Percentiles rank a stretch among this genome's conserved stretches.
These are phyloP conservation scores for Adansonia gregorii DNA, from an alignment of 441 rosid genomes.

Conservation along the genomic window DNA sequence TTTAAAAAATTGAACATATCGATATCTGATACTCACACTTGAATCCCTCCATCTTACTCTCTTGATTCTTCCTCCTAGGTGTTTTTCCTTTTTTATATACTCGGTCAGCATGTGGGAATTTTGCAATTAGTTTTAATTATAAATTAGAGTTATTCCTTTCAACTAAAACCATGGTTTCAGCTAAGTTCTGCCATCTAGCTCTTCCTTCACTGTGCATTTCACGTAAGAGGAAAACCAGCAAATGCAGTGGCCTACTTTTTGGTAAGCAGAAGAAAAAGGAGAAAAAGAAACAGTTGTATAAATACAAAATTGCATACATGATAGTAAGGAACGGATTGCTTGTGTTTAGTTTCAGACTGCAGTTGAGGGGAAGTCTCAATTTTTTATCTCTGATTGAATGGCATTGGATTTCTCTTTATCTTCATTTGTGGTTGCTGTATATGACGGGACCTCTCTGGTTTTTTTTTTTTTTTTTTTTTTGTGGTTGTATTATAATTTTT, in stretches of 20 bases:
- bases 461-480: too few species aligned
- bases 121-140: not conserved
- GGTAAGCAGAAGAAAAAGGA: not conserved
- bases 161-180: constrained; percentile 8
- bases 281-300: constrained; percentile 2
- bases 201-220: constrained; percentile 8
- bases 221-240: not conserved
- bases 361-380: not conserved
- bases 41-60: not conserved
- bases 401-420: constrained; percentile 9
- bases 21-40: not conserved
- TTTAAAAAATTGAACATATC: too few species aligned
- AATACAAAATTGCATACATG: not conserved
- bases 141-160: not conserved
- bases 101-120: not conserved
- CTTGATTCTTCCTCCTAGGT: not conserved
- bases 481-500: not conserved
- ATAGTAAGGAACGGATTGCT: not conserved
- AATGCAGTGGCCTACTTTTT: not conserved
- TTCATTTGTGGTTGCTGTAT: not conserved
- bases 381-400: constrained; percentile 2
- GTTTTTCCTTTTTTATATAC: not conserved
- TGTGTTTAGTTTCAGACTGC: not conserved
- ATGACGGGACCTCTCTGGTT: not conserved
- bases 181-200: not conserved